A percentile compares a stretch with the other conserved stretches of the same genome.
phyloP scores from a whole-genome alignment of 352 stramenopile species.

The Phytopythium cucurbitacearum region DNA sequence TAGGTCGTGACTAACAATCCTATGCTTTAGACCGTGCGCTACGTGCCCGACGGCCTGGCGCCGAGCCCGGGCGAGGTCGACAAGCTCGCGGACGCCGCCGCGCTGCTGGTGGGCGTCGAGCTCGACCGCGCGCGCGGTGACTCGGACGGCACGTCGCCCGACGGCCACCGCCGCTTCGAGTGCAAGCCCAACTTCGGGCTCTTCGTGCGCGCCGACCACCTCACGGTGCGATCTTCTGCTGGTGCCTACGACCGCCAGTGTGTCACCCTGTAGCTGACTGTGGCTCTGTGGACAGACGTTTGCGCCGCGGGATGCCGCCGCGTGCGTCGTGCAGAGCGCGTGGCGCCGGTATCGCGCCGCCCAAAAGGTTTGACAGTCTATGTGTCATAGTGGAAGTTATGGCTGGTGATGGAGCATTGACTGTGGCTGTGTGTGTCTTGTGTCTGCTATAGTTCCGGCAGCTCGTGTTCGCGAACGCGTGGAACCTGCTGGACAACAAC shows the following conservation, averaged over 20 bases:
- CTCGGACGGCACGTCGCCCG: constrained; percentile 55
- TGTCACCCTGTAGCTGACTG: background rate
- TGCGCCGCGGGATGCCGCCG: constrained; percentile 64
- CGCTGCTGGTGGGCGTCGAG: constrained; percentile 76
- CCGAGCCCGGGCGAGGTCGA: background rate
- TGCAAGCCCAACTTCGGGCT: constrained; percentile 77
- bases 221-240: constrained; percentile 29
- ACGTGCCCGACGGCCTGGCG: constrained; percentile 39
- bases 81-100: constrained; percentile 8
- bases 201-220: constrained; percentile 81
- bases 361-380: constrained; percentile 42
- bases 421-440: background rate
- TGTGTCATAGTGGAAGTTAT: background rate
- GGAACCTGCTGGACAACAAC: constrained; percentile 89
- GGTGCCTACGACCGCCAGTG: no score
- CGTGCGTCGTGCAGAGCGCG: constrained; percentile 71
- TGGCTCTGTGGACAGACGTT: constrained; percentile 47
- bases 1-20: background rate
- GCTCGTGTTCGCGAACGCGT: constrained; percentile 77
- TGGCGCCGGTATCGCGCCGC: constrained; percentile 67
- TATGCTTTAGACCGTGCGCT: constrained; percentile 50
- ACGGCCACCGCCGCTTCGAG: constrained; percentile 78
- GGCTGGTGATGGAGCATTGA: background rate
- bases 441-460: constrained; percentile 53
- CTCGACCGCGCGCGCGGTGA: constrained; percentile 76